These are phyloP conservation scores for Pseudohalonectria lignicola DNA, from an alignment of 2,329 filamentous ascomycete species.

Conservation along the genomic window DNA sequence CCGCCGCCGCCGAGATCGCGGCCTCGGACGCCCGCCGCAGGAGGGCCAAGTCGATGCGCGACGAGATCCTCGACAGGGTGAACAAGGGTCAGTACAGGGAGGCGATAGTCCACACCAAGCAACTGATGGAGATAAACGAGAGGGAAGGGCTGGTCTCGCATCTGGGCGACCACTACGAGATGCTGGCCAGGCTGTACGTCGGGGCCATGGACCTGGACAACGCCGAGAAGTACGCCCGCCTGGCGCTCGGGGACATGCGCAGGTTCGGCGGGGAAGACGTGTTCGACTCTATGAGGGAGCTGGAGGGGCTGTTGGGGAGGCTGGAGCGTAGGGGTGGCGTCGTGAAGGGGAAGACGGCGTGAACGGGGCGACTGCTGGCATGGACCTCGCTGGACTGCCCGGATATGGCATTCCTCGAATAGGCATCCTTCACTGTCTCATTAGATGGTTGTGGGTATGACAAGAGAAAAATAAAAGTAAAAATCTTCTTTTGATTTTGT, in stretches of 20 bases:
- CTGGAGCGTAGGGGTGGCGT: neutral
- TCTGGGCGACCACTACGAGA: conserved; percentile 15
- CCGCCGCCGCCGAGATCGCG: conserved; percentile 1
- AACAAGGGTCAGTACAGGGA: neutral
- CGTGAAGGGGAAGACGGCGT: too few species aligned
- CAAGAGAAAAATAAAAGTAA: too few species aligned
- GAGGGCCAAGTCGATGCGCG: neutral
- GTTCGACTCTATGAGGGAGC: conserved; percentile 2
- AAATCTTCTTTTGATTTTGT: too few species aligned
- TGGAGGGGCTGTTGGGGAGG: conserved; percentile 1
- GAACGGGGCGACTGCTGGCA: too few species aligned
- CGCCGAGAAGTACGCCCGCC: conserved; percentile 9
- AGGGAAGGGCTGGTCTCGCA: conserved; percentile 14
- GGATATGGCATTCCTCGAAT: too few species aligned
- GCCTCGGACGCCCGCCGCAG: conserved; percentile 14
- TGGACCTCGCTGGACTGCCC: too few species aligned
- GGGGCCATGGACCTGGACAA: conserved; percentile 9
- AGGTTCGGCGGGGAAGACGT: conserved; percentile 4
- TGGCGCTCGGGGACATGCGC: conserved; percentile 11
- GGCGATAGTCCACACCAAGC: conserved; percentile 12
- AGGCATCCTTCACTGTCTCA: too few species aligned
- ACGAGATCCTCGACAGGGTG: neutral
- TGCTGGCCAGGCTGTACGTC: conserved; percentile 13
- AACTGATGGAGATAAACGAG: conserved; percentile 9
- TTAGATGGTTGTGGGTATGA: too few species aligned